These are phyloP conservation scores for Syzygium syzygioides DNA, from an alignment of 441 rosid genomes.

Conservation along the genomic window DNA sequence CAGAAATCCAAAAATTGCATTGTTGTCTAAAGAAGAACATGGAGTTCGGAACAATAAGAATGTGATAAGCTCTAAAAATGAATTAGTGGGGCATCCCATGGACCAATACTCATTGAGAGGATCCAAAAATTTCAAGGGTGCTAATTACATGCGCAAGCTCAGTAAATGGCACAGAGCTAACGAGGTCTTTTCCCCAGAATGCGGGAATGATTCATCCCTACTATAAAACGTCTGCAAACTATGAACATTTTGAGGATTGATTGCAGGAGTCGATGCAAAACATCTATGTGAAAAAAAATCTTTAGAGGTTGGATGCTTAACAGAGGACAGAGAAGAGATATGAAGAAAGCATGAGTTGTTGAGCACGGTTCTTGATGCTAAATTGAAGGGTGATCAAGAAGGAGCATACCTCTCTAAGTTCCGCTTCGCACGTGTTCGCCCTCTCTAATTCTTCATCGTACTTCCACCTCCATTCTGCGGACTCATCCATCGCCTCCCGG, in stretches of 20 bases:
- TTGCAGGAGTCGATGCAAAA: not conserved
- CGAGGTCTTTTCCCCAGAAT: not conserved
- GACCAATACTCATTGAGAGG: not conserved
- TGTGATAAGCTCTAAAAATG: not conserved
- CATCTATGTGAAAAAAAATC: not conserved
- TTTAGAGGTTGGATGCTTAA: not conserved
- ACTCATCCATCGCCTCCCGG: slow-evolving; percentile 92
- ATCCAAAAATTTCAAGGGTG: not conserved
- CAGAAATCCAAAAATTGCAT: not conserved
- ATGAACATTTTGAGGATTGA: not conserved
- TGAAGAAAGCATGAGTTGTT: not conserved
- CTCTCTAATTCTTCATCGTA: slow-evolving; percentile 64
- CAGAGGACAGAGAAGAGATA: not conserved
- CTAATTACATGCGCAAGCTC: not conserved
- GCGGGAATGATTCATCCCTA: not conserved
- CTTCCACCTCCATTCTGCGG: slow-evolving; percentile 88
- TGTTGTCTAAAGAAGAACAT: not conserved
- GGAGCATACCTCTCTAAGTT: slow-evolving; percentile 48
- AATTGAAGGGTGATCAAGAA: not conserved
- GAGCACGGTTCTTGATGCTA: not conserved
- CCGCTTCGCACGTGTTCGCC: slow-evolving; percentile 53
- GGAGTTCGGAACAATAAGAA: not conserved
- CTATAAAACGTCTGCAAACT: not conserved
- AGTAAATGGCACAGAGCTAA: not conserved
- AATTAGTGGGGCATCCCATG: not conserved